Conservation (phyloP, 345 rosid species). For the Linum tenue region DNA sequence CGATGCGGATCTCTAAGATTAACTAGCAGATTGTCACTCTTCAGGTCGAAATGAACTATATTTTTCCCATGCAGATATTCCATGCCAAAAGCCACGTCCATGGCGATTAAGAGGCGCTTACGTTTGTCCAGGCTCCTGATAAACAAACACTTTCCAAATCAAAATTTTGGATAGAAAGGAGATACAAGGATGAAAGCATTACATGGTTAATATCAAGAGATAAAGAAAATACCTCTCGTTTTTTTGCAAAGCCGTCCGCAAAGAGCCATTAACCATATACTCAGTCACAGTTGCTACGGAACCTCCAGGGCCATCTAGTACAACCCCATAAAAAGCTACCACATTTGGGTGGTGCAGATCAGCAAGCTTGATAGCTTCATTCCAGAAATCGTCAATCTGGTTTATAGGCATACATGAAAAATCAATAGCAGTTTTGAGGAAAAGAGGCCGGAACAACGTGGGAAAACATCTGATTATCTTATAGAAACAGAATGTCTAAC, state of each 20-base stretch:
- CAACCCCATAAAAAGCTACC: slow-evolving; percentile 43
- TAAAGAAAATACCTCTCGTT: slow-evolving; percentile 25
- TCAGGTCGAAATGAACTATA: slow-evolving; percentile 42
- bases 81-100: slow-evolving; percentile 45
- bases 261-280: slow-evolving; percentile 39
- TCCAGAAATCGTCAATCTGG: slow-evolving; percentile 38
- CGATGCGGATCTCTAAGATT: slow-evolving; percentile 36
- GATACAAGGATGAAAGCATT: not conserved
- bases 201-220: not conserved
- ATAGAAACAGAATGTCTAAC: not conserved
- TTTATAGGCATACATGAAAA: not conserved
- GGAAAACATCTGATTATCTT: not conserved
- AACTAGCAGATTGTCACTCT: slow-evolving; percentile 32
- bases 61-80: slow-evolving; percentile 37
- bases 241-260: slow-evolving; percentile 27
- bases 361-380: slow-evolving; percentile 32
- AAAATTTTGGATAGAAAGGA: no score
- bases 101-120: slow-evolving; percentile 36
- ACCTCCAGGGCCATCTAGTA: slow-evolving; percentile 28
- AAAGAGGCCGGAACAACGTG: not conserved
- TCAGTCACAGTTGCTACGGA: slow-evolving; percentile 37
- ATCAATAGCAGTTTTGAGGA: not conserved
- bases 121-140: slow-evolving; percentile 38
- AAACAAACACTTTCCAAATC: not conserved
- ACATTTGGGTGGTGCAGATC: slow-evolving; percentile 41